phyloP scores from a whole-genome alignment of 257 asterid species.

The Craterostigma plantagineum region DNA sequence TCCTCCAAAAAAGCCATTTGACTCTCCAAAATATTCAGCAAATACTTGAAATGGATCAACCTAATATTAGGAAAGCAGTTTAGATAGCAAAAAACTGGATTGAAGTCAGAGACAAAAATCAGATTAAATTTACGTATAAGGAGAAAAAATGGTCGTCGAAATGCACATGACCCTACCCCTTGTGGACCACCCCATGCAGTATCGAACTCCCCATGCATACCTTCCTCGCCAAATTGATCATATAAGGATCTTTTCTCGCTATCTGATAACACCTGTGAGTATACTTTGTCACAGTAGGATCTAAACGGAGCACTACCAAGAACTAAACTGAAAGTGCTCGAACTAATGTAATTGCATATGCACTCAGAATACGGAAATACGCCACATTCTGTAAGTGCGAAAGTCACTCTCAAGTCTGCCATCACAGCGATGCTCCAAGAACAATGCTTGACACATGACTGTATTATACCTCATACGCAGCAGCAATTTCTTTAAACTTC shows the following conservation, averaged over 20 bases:
- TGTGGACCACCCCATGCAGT: constrained; percentile 35
- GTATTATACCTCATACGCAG: constrained; percentile 80
- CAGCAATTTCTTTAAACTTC: constrained; percentile 78
- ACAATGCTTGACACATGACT: neutral
- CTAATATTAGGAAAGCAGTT: constrained; percentile 17
- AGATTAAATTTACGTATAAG: no score
- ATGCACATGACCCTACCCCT: constrained; percentile 33
- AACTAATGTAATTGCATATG: neutral
- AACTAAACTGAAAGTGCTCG: neutral
- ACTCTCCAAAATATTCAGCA: constrained; percentile 58
- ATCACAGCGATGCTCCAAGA: neutral
- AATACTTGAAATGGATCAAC: constrained; percentile 78
- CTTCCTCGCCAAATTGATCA: constrained; percentile 88
- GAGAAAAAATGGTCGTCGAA: neutral
- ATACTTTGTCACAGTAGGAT: constrained; percentile 11
- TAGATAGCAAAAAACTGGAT: neutral
- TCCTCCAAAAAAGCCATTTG: constrained; percentile 51
- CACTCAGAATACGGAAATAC: neutral
- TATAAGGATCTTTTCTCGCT: constrained; percentile 64
- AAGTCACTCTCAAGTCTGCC: no score
- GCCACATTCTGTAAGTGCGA: neutral
- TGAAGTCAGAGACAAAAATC: no score
- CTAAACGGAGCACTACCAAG: constrained; percentile 3
- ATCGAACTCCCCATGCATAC: constrained; percentile 52
- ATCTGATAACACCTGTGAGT: constrained; percentile 73